Evolutionary conservation across 306 rosid genomes (phyloP), one percentile per base, ranked within the genome.

Genomic region (Myrica gale): DNA sequence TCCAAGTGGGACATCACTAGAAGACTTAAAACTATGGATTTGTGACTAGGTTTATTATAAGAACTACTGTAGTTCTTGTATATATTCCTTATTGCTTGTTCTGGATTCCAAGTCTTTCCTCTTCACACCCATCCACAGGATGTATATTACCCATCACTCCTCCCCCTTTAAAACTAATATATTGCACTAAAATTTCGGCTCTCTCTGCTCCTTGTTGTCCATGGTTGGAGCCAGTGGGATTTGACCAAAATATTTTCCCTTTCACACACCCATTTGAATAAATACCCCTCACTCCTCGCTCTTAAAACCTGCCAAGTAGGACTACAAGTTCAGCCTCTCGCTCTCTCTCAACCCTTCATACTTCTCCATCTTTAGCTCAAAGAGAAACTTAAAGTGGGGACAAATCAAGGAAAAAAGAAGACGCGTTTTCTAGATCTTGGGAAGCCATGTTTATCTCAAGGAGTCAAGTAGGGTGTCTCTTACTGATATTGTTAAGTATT

Each of bases 381-480:
- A 76, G 77, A 70, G 74, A 15, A 46, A 78, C 45, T 51, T 37
- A 57, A 5, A 51, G 10, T 48, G 51, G 48, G 78, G 77, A 81
- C 71, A 32, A 43, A 41, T 12, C 20, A 62, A 74, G 66, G 42
- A 23, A 19, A 56, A 3, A 68, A 72, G 32, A 17, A 72, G 66
- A 20, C 0, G 48, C 5, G 39, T 61, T 72, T 56, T 46, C 78
- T 26, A 48, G 42, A 21, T 10, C 46, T n/a, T 26, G 74, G 32
- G 78, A 75, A 74, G 78, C 74, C 65, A 89, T 85, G 91, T 76
- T 47, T 68, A 20, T 80, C 73, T 79, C 93, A 63, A 83, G 88
- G 81, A 65, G 56, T 58, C 76, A 87, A 76, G 45, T 79, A 58
- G 15, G 63, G 74, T 83, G 74, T 26, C 54, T 89, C 56, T 21